Evolutionary conservation across 306 rosid species (phyloP).

Genomic region (Vicia villosa): DNA sequence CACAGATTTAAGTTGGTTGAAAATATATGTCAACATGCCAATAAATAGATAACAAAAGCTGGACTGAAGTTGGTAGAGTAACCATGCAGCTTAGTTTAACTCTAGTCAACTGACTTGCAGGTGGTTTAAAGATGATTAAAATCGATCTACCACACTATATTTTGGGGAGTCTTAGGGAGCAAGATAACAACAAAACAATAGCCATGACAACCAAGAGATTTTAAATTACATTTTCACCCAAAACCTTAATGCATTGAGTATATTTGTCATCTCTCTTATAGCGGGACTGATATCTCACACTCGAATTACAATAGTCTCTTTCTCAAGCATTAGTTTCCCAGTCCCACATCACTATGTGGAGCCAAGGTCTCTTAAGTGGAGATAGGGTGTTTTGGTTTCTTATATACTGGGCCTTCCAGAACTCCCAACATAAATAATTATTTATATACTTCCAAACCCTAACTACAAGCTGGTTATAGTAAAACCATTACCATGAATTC

Average conservation of each 20-base stretch:
- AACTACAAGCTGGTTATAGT: neutral
- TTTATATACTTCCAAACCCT: neutral
- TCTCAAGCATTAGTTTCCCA: neutral
- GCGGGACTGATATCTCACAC: neutral
- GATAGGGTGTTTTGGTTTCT: neutral
- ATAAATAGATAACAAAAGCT: conserved; percentile 24
- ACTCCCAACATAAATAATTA: neutral
- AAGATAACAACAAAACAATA: neutral
- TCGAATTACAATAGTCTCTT: neutral
- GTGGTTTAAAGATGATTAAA: conserved; percentile 18
- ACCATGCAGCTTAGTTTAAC: conserved; percentile 20
- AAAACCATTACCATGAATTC: conserved; percentile 15
- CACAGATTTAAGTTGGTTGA: conserved; percentile 10
- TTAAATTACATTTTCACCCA: neutral
- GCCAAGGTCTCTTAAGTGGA: neutral
- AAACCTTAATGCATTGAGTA: neutral
- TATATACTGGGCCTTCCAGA: too few relatives aligned
- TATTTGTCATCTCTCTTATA: neutral
- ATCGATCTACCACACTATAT: neutral
- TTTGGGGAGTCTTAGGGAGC: neutral
- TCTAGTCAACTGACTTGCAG: conserved; percentile 14
- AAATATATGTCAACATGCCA: conserved; percentile 34
- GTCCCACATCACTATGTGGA: neutral
- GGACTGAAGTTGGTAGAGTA: neutral
- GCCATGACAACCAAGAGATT: neutral